phyloP scores from a whole-genome alignment of 148 eudicot species.

The Beta vulgaris region DNA sequence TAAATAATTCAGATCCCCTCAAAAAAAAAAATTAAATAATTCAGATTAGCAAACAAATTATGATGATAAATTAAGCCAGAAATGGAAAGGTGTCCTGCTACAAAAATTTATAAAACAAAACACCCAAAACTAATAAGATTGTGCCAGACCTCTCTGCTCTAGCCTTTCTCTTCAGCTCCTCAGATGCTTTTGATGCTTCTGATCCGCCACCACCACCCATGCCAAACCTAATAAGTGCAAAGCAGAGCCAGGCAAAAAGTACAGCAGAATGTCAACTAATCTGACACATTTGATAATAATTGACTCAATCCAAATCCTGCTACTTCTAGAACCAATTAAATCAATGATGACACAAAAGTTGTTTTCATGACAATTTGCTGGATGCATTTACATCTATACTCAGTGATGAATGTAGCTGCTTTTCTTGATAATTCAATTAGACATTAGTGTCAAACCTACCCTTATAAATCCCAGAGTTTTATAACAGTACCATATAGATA shows the following conservation, averaged over 20 bases:
- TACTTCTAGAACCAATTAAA: too few relatives aligned
- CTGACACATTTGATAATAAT: not conserved
- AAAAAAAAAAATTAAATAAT: too few relatives aligned
- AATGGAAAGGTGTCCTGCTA: not conserved
- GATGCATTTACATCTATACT: too few relatives aligned
- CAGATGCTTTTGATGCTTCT: constrained; percentile 53
- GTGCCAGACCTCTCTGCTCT: constrained; percentile 83
- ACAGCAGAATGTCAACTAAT: not conserved
- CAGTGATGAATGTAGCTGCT: not conserved
- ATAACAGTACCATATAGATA: too few relatives aligned
- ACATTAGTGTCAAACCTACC: not conserved
- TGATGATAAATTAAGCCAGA: too few relatives aligned
- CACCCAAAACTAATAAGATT: not conserved
- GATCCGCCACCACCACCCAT: constrained; percentile 36
- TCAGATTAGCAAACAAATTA: too few relatives aligned
- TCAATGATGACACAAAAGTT: not conserved
- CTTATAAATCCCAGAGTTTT: not conserved
- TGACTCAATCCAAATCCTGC: not conserved
- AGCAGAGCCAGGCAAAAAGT: not conserved
- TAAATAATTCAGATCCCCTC: too few relatives aligned
- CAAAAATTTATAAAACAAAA: not conserved
- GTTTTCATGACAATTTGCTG: not conserved
- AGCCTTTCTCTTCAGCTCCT: constrained; percentile 88
- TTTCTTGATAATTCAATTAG: not conserved
- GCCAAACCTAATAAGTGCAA: constrained; percentile 62